Percentiles rank a stretch among this genome's conserved stretches.
Evolutionary conservation across 345 rosid species (phyloP).

Genomic region (Citrus cavaleriei): DNA sequence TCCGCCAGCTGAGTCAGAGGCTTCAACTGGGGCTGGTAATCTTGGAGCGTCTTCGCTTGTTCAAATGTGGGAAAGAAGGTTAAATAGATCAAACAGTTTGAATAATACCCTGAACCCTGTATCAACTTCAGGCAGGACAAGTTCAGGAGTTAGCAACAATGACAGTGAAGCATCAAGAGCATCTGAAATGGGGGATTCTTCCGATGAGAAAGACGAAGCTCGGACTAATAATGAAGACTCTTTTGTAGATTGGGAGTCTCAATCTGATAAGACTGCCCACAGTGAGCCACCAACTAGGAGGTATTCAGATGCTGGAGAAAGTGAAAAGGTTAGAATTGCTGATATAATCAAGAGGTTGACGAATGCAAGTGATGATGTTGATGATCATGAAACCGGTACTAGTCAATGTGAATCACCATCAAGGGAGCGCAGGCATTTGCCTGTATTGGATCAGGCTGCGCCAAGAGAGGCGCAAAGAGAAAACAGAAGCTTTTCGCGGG

Average conservation of each 20-base stretch:
- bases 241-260: slow-evolving; percentile 30
- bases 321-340: slow-evolving; percentile 52
- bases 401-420: slow-evolving; percentile 12
- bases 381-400: slow-evolving; percentile 14
- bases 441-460: slow-evolving; percentile 22
- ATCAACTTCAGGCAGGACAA: slow-evolving; percentile 18
- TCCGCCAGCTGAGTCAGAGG: slow-evolving; percentile 15
- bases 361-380: slow-evolving; percentile 14
- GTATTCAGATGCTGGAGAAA: slow-evolving; percentile 32
- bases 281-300: slow-evolving; percentile 15
- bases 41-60: slow-evolving; percentile 81
- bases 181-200: slow-evolving; percentile 16
- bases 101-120: slow-evolving; percentile 25
- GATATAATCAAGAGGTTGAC: slow-evolving; percentile 63
- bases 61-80: slow-evolving; percentile 89
- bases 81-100: slow-evolving; percentile 35
- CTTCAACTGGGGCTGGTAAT: slow-evolving; percentile 3
- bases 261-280: slow-evolving; percentile 8
- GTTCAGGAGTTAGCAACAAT: slow-evolving; percentile 13
- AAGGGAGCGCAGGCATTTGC: slow-evolving; percentile 24
- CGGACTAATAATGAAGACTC: slow-evolving; percentile 16
- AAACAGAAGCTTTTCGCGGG: slow-evolving; percentile 22
- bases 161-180: slow-evolving; percentile 14
- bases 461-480: slow-evolving; percentile 17
- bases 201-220: neutral